These are phyloP conservation scores for Thermoascus crustaceus DNA, from an alignment of 2,329 filamentous ascomycete species.

Conservation along the genomic window DNA sequence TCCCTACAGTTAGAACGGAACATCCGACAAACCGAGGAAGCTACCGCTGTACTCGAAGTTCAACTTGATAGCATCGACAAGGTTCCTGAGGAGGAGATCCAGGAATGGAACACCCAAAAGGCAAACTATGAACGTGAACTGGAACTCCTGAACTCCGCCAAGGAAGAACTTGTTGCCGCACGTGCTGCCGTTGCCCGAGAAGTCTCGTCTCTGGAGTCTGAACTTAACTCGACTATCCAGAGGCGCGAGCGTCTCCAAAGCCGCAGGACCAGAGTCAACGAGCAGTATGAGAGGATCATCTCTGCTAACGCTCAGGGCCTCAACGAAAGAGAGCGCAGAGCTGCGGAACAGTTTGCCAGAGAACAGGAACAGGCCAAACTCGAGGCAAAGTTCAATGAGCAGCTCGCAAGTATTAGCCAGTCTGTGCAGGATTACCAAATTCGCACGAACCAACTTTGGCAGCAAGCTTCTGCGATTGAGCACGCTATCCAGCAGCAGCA, in stretches of 20 bases:
- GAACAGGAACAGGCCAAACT: conserved; percentile 39
- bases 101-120: conserved; percentile 47
- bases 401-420: conserved; percentile 34
- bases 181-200: conserved; percentile 47
- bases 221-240: conserved; percentile 44
- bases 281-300: conserved; percentile 53
- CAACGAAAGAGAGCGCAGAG: conserved; percentile 45
- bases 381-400: conserved; percentile 36
- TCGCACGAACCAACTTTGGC: conserved; percentile 36
- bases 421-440: conserved; percentile 37
- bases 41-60: conserved; percentile 45
- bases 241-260: conserved; percentile 53
- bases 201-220: conserved; percentile 44
- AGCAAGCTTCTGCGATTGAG: conserved; percentile 36
- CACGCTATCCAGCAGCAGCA: conserved; percentile 39
- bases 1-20: conserved; percentile 55
- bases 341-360: conserved; percentile 39
- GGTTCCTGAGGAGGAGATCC: conserved; percentile 49
- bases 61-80: conserved; percentile 49
- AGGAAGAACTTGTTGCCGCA: conserved; percentile 42
- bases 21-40: conserved; percentile 56
- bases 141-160: conserved; percentile 42
- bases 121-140: conserved; percentile 47
- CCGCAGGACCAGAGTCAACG: conserved; percentile 50
- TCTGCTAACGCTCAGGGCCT: conserved; percentile 51